Evolutionary conservation across 305 asterid genomes (phyloP).

Genomic region (Fraxinus ornus): DNA sequence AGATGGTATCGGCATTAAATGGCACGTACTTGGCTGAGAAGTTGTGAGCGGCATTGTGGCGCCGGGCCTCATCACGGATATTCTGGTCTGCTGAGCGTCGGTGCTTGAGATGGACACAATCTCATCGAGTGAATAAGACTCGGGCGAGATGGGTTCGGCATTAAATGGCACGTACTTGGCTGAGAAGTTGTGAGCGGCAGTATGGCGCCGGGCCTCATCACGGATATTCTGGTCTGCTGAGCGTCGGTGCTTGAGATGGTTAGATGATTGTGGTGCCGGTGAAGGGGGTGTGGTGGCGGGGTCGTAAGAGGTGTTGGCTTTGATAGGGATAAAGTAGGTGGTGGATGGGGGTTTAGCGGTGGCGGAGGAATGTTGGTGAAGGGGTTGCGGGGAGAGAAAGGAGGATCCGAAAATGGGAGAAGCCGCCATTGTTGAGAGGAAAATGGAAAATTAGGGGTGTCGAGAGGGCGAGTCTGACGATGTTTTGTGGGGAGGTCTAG

Average conservation of each 20-base stretch:
- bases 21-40: conserved; percentile 80
- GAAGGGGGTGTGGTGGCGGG: conserved; percentile 23
- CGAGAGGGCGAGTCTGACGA: neutral
- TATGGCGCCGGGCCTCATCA: conserved; percentile 64
- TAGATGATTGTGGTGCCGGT: conserved; percentile 13
- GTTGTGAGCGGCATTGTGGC: conserved; percentile 48
- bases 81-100: conserved; percentile 47
- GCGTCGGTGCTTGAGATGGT: conserved; percentile 40
- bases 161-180: conserved; percentile 71
- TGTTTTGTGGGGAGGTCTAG: neutral
- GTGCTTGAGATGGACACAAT: conserved; percentile 36
- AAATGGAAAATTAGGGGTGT: conserved; percentile 2
- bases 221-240: conserved; percentile 51
- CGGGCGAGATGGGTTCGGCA: conserved; percentile 42
- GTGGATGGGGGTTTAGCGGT: conserved; percentile 13
- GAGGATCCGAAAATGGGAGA: conserved; percentile 43
- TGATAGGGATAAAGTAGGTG: conserved; percentile 27
- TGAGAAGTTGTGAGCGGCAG: conserved; percentile 57
- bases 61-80: conserved; percentile 67
- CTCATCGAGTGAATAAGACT: conserved; percentile 71
- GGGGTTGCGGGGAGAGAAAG: conserved; percentile 37
- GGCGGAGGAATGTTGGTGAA: conserved; percentile 21
- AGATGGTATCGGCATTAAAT: conserved; percentile 45
- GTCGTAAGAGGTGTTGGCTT: conserved; percentile 24
- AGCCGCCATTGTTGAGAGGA: conserved; percentile 46